Conservation (phyloP, 2,329 filamentous ascomycete genomes). For the Diplodia corticola region DNA sequence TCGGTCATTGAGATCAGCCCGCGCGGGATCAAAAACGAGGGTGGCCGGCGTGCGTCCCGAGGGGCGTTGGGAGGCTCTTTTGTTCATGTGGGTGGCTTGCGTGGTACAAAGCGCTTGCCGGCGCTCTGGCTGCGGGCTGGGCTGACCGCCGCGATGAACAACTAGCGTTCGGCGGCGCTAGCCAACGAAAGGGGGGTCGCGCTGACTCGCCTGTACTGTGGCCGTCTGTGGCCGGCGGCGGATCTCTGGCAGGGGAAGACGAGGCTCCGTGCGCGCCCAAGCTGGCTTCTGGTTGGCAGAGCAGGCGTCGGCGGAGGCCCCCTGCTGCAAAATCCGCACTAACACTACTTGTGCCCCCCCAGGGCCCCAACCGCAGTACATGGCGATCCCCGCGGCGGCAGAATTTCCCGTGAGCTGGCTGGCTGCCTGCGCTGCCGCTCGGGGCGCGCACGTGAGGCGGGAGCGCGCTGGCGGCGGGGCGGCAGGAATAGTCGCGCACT, state of each 20-base stretch:
- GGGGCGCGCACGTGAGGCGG: background rate
- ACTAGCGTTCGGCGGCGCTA: background rate
- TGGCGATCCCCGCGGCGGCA: slow-evolving; percentile 1
- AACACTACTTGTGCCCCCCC: too few relatives aligned
- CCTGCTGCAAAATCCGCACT: too few relatives aligned
- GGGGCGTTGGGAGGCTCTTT: background rate
- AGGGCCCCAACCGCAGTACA: too few relatives aligned
- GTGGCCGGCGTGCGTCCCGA: background rate
- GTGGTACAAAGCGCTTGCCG: slow-evolving; percentile 4
- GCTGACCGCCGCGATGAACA: background rate
- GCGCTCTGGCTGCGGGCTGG: slow-evolving; percentile 4
- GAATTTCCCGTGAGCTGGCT: slow-evolving; percentile 2
- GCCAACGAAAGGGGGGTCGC: slow-evolving; percentile 13
- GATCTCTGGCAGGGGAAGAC: too few relatives aligned
- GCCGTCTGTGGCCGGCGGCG: too few relatives aligned
- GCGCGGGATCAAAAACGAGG: background rate
- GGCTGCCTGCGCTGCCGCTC: background rate
- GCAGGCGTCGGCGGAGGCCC: too few relatives aligned
- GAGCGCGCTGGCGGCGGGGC: background rate
- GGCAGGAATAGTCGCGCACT: too few relatives aligned
- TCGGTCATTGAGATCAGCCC: slow-evolving; percentile 21
- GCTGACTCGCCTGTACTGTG: slow-evolving; percentile 15
- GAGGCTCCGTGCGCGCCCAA: too few relatives aligned
- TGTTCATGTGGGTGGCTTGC: background rate
- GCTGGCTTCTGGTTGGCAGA: too few relatives aligned